Evolutionary conservation across 2,329 filamentous ascomycete genomes (phyloP), one percentile per base, ranked within the genome.

Genomic region (Dryadomyces quercus-mongolicae): DNA sequence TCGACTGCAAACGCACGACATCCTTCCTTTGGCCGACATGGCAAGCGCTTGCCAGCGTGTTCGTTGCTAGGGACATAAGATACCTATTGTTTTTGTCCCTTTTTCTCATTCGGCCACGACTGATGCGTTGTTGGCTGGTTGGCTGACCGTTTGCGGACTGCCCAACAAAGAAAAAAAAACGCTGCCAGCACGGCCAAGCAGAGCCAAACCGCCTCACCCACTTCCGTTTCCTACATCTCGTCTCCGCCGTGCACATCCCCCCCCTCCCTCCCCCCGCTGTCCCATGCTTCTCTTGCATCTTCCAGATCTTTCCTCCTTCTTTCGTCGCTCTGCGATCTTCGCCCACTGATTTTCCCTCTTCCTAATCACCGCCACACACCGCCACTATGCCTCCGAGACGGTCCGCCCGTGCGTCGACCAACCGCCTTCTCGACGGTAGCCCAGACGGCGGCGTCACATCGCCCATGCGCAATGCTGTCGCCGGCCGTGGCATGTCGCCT

Each of bases 351-450:
- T 40, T 16, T 50, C 5, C 48, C 36, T 16, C 10, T 12, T 40
- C 36, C 36, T 40, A 5, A 40, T 16, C 36, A 16, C 42, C 48
- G 10, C 8, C 21, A 15, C n/a, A 22, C 12, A 43, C 49, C 18
- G 10, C 51, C 48, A 36, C 15, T 16, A 61, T 61, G 59, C 59
- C 59, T 46, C 59, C 59, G 1, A 50, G 58, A 53, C 56, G 59
- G 21, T 44, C 55, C 2, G 49, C 57, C 0, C 59, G 59, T 12
- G 55, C 53, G 38, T 13, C 56, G 12, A 58, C 57, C n/a, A 58
- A 56, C 43, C 56, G 52, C 16, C 55, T 60, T 15, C 59, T 60
- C 21, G 59, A 60, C 34, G 55, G 55, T 51, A 60, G 57, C 48
- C 57, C 59, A 31, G 59, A 60, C 34, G 57, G 57, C 22, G 59